Evolutionary conservation across 2,329 filamentous ascomycete species (phyloP), one percentile per base, ranked within the genome.

Genomic region (Cordyceps fumosorosea): DNA sequence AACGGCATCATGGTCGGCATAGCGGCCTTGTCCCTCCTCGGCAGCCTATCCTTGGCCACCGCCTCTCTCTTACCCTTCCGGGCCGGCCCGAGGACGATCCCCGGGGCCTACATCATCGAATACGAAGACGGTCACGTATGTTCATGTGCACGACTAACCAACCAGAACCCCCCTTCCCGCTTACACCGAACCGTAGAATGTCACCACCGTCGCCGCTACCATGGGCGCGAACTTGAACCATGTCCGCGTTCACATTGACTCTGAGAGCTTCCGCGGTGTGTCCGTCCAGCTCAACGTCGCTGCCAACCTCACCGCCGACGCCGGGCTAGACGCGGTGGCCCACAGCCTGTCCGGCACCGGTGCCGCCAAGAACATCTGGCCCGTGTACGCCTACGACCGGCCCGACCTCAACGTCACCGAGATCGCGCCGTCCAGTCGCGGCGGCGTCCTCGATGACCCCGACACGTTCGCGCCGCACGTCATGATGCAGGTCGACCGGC

Each of bases 401-500:
- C 58, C 58, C 5, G 32, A 10, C 24, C 16, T 45, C 14, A 24
- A 55, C 18, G 29, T 32, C 26, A 44, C 42, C 6, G 42, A 40
- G 22, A 20, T 55, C 7, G 20, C 29, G 1, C 50, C 51, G 1
- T 55, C 42, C 14, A 47, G 20, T 34, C 48, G 52, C 12, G 37
- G 11, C 12, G 45, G 11, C 6, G 16, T 18, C n/a, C 60, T 60
- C 2, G 26, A 53, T 20, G 61, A 65, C 60, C 63, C 60, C 26
- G 62, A 66, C 62, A 64, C 60, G 1, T 66, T 66, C 51, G 62
- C 64, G 7, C 65, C 69, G 1, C 72, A 75, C 57, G 60, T 71
- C 50, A 71, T 73, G 70, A 70, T 70, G 10, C 72, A 74, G 52
- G 72, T 77, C 11, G 73, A 78, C 64, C 72, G 71, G 60, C 70